Percentiles rank a stretch among this genome's conserved stretches.
phyloP scores from a whole-genome alignment of 2,329 filamentous ascomycete species.

The Apiospora koreana region DNA sequence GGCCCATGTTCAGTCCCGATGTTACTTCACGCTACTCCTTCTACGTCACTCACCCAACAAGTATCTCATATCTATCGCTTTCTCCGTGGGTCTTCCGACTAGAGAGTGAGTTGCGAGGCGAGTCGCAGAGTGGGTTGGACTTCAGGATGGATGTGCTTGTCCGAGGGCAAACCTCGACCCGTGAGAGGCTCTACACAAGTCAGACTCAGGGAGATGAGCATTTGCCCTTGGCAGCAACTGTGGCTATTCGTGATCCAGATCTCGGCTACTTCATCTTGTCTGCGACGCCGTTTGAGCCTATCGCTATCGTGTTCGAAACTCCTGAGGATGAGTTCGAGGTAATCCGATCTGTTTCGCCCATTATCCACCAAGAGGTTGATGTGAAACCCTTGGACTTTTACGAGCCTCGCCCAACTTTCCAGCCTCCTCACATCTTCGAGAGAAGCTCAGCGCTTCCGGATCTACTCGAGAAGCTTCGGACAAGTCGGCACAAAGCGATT shows the following conservation, averaged over 20 bases:
- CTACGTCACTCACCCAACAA: slow-evolving; percentile 62
- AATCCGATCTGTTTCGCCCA: slow-evolving; percentile 44
- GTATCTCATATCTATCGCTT: slow-evolving; percentile 61
- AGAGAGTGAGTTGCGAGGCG: slow-evolving; percentile 59
- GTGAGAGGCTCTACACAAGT: slow-evolving; percentile 60
- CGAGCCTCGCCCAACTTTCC: slow-evolving; percentile 67
- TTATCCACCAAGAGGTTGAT: slow-evolving; percentile 43
- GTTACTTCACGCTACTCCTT: slow-evolving; percentile 64
- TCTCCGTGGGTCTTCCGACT: slow-evolving; percentile 65
- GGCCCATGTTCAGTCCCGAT: slow-evolving; percentile 65
- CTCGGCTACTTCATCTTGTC: slow-evolving; percentile 65
- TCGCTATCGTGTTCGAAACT: slow-evolving; percentile 60
- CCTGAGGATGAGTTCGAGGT: slow-evolving; percentile 53
- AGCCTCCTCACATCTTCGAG: slow-evolving; percentile 62
- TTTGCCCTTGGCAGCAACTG: slow-evolving; percentile 54
- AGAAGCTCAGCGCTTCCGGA: slow-evolving; percentile 55
- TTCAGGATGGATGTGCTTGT: slow-evolving; percentile 63
- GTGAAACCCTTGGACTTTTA: slow-evolving; percentile 54
- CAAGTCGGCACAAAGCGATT: slow-evolving; percentile 60
- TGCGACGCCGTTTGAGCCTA: slow-evolving; percentile 57
- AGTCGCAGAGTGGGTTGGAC: slow-evolving; percentile 59
- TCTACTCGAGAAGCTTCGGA: slow-evolving; percentile 57
- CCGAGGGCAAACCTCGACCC: slow-evolving; percentile 56
- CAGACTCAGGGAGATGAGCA: slow-evolving; percentile 43
- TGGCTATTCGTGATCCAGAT: slow-evolving; percentile 60